These are phyloP conservation scores for Hanseniaspora vineae DNA, from an alignment of 805 yeast species.

Conservation along the genomic window DNA sequence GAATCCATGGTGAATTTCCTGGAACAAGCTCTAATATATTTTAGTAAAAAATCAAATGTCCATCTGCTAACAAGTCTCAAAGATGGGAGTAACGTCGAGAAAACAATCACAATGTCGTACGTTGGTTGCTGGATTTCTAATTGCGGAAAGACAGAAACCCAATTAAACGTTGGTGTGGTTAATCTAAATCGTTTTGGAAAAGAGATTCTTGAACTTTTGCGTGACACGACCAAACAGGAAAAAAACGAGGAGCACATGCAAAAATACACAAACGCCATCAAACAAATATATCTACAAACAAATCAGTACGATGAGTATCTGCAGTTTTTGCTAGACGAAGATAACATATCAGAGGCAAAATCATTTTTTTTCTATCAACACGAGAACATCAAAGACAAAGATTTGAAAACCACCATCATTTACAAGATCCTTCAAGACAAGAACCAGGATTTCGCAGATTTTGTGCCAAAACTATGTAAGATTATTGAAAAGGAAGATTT, in stretches of 20 bases:
- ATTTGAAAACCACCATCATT: background rate
- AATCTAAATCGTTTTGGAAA: too few relatives aligned
- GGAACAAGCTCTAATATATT: too few relatives aligned
- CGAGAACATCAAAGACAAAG: background rate
- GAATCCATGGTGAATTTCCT: background rate
- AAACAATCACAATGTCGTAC: conserved; percentile 15
- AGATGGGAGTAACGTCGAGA: conserved; percentile 12
- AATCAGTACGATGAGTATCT: background rate
- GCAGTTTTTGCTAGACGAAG: background rate
- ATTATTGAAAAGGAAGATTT: too few relatives aligned
- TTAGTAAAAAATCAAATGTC: too few relatives aligned
- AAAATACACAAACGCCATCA: background rate
- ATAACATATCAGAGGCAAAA: background rate
- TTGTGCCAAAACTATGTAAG: too few relatives aligned
- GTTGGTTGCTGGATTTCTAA: conserved; percentile 5
- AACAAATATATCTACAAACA: background rate
- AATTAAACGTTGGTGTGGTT: too few relatives aligned
- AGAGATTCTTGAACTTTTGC: too few relatives aligned
- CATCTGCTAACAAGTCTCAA: background rate
- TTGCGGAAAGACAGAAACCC: too few relatives aligned
- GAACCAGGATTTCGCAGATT: too few relatives aligned
- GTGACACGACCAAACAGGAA: background rate
- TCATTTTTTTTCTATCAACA: background rate
- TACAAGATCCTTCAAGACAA: too few relatives aligned
- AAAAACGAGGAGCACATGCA: background rate